Evolutionary conservation across 129 eudicot genomes (phyloP).

Genomic region (Arctium lappa): DNA sequence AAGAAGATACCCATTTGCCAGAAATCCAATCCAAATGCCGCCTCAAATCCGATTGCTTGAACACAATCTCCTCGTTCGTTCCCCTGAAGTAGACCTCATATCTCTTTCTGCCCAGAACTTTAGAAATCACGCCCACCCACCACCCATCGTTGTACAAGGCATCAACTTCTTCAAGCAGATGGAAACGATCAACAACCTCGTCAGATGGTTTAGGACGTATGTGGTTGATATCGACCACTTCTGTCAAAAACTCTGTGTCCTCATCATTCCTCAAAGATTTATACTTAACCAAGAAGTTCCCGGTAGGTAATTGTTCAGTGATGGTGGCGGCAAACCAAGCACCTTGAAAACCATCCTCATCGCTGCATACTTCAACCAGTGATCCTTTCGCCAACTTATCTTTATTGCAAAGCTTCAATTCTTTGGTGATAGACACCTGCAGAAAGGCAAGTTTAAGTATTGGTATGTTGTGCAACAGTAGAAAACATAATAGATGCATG

Average conservation of each 20-base stretch:
- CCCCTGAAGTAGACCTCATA: constrained; percentile 61
- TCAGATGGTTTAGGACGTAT: constrained; percentile 59
- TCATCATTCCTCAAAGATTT: constrained; percentile 53
- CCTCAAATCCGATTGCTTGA: constrained; percentile 54
- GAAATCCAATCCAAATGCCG: constrained; percentile 78
- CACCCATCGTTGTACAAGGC: constrained; percentile 77
- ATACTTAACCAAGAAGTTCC: constrained; percentile 51
- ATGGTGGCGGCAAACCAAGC: constrained; percentile 84
- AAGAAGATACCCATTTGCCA: constrained; percentile 71
- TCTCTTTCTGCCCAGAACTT: constrained; percentile 38
- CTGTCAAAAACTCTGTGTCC: constrained; percentile 50
- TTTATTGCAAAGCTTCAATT: constrained; percentile 20
- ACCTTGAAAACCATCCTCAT: constrained; percentile 79
- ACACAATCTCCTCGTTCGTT: constrained; percentile 50
- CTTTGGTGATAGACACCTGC: constrained; percentile 27
- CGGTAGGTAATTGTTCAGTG: constrained; percentile 28
- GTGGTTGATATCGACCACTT: constrained; percentile 52
- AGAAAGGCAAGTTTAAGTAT: not conserved
- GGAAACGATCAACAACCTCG: constrained; percentile 33
- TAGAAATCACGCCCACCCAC: constrained; percentile 90
- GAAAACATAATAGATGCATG: no score
- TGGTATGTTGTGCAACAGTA: not conserved
- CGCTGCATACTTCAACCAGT: constrained; percentile 63
- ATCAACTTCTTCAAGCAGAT: constrained; percentile 63
- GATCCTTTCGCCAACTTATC: constrained; percentile 41